Evolutionary conservation across 2,329 filamentous ascomycete genomes (phyloP), one percentile per base, ranked within the genome.

Genomic region (Endocalyx cinctus): DNA sequence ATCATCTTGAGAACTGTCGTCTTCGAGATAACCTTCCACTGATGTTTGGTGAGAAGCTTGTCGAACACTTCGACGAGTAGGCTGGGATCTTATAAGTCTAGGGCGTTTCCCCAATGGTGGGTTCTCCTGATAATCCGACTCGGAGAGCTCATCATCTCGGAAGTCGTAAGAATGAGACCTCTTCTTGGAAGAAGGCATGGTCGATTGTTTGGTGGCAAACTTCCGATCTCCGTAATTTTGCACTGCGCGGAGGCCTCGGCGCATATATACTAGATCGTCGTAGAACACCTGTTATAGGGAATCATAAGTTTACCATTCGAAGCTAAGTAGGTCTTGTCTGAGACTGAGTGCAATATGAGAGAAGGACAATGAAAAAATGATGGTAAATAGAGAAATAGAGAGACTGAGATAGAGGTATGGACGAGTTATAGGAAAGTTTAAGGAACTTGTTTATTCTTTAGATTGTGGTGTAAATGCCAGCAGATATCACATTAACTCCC

Each of bases 271-370:
- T 5, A 55, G 8, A 19, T 58, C 47, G 31, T 58, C 49, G 33
- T 54, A 54, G 4, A 50, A 33, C 20, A 54, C 39, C 57, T 60
- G 16, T 23, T n/a, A 19, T 16, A n/a, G n/a, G n/a, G n/a, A n/a
- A n/a, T n/a, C n/a, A n/a, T n/a, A n/a, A n/a, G n/a, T n/a, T n/a
- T n/a, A n/a, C n/a, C n/a, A n/a, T n/a, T n/a, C n/a, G n/a, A n/a
- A n/a, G n/a, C n/a, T n/a, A n/a, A n/a, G n/a, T n/a, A n/a, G n/a
- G n/a, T n/a, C n/a, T n/a, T n/a, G n/a, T n/a, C n/a, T n/a, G n/a
- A n/a, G n/a, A n/a, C n/a, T n/a, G n/a, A n/a, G n/a, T n/a, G n/a
- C n/a, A n/a, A n/a, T n/a, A n/a, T n/a, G n/a, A n/a, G n/a, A n/a
- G n/a, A n/a, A n/a, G n/a, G n/a, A n/a, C n/a, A n/a, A n/a, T n/a